Evolutionary conservation across 2,329 filamentous ascomycete genomes (phyloP).

Genomic region (Ceratocystis alfenasii): DNA sequence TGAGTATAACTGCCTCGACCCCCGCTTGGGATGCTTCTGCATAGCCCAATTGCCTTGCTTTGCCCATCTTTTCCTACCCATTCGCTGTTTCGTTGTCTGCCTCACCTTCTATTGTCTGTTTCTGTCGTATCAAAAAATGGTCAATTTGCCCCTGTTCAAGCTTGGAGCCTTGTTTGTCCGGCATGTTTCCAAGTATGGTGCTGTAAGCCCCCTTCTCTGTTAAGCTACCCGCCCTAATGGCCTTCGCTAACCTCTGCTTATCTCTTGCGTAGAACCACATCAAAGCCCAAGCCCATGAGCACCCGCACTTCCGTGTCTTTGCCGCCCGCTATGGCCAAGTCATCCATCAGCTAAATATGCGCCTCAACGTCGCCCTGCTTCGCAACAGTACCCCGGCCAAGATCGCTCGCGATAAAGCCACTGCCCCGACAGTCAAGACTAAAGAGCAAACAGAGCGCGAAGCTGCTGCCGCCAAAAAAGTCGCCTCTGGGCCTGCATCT

Average conservation of each 20-base stretch:
- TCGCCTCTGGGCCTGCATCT: not conserved
- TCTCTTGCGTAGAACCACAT: constrained; percentile 45
- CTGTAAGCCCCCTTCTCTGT: constrained; percentile 36
- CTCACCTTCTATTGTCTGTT: not conserved
- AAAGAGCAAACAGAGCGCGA: constrained; percentile 48
- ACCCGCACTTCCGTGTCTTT: constrained; percentile 47
- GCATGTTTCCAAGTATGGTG: constrained; percentile 57
- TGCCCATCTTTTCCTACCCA: not conserved
- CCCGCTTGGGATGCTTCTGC: not conserved
- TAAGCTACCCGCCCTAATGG: not conserved
- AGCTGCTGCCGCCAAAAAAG: constrained; percentile 26
- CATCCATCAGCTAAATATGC: constrained; percentile 58
- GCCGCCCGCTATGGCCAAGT: constrained; percentile 51
- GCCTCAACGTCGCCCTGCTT: constrained; percentile 46
- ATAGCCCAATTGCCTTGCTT: not conserved
- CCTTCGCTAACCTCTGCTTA: not conserved
- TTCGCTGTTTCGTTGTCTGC: not conserved
- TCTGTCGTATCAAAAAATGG: constrained; percentile 35
- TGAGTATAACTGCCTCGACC: not conserved
- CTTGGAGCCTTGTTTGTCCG: constrained; percentile 52
- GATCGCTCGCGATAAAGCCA: constrained; percentile 49
- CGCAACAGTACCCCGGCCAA: constrained; percentile 47
- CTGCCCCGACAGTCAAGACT: constrained; percentile 53
- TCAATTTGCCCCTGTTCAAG: constrained; percentile 55
- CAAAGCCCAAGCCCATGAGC: constrained; percentile 53